Evolutionary conservation across 2,329 filamentous ascomycete species (phyloP).

Genomic region (Plectosphaerella plurivora): DNA sequence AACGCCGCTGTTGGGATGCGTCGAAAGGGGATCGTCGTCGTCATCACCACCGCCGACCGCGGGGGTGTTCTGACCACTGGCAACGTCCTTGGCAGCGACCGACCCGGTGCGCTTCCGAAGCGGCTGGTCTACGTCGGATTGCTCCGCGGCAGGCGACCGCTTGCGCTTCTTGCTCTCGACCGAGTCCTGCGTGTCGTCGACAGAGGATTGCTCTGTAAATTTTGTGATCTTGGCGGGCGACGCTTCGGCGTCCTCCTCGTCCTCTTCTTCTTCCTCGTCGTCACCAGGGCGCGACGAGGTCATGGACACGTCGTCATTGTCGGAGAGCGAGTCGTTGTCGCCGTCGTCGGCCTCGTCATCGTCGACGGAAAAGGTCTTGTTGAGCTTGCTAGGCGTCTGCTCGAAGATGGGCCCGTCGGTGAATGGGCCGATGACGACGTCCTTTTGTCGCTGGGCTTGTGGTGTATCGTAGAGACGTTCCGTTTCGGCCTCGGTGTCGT

Average conservation of each 20-base stretch:
- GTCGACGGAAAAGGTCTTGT: constrained; percentile 38
- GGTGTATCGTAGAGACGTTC: constrained; percentile 91
- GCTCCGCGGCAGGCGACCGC: constrained; percentile 39
- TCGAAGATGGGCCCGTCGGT: constrained; percentile 52
- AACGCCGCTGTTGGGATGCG: constrained; percentile 29
- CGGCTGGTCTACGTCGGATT: constrained; percentile 41
- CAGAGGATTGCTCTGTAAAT: constrained; percentile 16
- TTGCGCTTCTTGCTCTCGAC: constrained; percentile 45
- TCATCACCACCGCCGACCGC: constrained; percentile 29
- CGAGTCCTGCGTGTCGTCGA: constrained; percentile 27
- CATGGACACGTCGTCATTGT: constrained; percentile 33
- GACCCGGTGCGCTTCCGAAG: constrained; percentile 51
- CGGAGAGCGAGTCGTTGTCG: constrained; percentile 35
- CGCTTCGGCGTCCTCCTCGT: constrained; percentile 16
- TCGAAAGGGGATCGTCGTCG: constrained; percentile 29
- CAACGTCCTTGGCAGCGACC: constrained; percentile 28
- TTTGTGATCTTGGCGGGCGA: constrained; percentile 27
- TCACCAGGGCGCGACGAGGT: constrained; percentile 31
- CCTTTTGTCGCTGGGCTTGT: constrained; percentile 57
- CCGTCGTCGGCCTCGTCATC: constrained; percentile 31
- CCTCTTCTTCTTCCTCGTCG: not conserved
- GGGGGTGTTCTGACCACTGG: constrained; percentile 17
- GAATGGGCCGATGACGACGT: constrained; percentile 55
- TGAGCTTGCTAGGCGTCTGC: constrained; percentile 73
- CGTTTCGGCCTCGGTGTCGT: constrained; percentile 84